These are phyloP conservation scores for Elaeagnus macrophylla DNA, from an alignment of 306 rosid species.

Conservation along the genomic window DNA sequence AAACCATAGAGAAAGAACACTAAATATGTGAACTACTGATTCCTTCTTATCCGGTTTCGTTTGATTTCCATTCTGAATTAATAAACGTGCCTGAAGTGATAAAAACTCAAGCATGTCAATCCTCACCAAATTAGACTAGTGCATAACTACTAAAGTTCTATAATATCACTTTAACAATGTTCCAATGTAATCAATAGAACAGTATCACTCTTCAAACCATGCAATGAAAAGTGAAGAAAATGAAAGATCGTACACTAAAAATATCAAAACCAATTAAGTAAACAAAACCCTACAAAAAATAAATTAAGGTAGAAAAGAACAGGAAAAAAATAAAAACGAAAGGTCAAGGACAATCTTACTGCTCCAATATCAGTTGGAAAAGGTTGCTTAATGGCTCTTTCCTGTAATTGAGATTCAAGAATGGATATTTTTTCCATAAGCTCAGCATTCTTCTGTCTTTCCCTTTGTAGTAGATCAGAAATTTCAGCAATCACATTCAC, in stretches of 20 bases:
- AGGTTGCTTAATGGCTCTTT: conserved; percentile 27
- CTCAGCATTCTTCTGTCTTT: conserved; percentile 61
- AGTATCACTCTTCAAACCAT: no score
- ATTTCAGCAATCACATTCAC: conserved; percentile 42
- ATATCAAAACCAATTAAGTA: no score
- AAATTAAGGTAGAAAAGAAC: not conserved
- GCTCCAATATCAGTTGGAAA: conserved; percentile 15
- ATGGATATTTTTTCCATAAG: conserved; percentile 60
- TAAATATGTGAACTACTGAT: not conserved
- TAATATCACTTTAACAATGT: no score
- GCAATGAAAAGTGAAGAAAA: no score
- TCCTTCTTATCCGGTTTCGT: no score
- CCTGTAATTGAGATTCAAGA: conserved; percentile 72
- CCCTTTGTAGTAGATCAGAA: conserved; percentile 61
- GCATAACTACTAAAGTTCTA: no score
- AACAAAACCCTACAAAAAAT: not conserved
- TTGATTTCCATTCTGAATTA: no score
- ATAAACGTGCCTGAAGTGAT: no score
- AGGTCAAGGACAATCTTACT: conserved; percentile 29
- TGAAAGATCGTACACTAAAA: not conserved
- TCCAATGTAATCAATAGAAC: no score
- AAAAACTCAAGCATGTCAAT: no score
- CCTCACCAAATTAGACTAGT: no score
- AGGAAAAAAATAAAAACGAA: not conserved
- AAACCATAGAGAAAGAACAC: not conserved